Percentiles rank a stretch among this genome's conserved stretches.
These are phyloP conservation scores for Chrysanthemum seticuspe DNA, from an alignment of 129 eudicot genomes.

Conservation along the genomic window DNA sequence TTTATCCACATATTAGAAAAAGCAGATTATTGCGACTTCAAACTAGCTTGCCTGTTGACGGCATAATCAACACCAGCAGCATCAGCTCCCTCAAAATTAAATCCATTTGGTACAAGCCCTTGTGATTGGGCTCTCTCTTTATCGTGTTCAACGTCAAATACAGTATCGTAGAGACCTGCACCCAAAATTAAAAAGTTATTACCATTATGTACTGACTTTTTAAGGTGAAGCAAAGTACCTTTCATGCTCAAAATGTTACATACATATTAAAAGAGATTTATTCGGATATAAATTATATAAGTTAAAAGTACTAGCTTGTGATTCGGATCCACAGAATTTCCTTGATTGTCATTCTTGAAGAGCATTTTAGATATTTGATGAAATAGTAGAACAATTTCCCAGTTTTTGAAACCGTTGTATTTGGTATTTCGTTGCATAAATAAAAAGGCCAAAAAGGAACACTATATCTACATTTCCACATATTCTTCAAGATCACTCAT, in stretches of 20 bases:
- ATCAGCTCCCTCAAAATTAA: slow-evolving; percentile 94
- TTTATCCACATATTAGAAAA: background rate
- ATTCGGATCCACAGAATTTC: background rate
- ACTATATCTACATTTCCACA: background rate
- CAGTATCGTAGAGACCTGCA: slow-evolving; percentile 92
- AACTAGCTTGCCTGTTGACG: slow-evolving; percentile 59
- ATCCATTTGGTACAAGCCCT: slow-evolving; percentile 93
- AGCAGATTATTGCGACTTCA: slow-evolving; percentile 1
- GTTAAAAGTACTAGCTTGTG: too few relatives aligned
- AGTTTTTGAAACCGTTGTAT: background rate
- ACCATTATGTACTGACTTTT: background rate
- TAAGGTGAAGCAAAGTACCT: background rate
- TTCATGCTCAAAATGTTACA: background rate
- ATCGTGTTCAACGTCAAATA: slow-evolving; percentile 94
- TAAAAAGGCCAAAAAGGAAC: background rate
- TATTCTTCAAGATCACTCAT: background rate
- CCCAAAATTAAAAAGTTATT: slow-evolving; percentile 7
- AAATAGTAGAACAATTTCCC: background rate
- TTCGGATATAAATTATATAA: background rate
- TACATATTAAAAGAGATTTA: background rate
- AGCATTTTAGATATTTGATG: background rate
- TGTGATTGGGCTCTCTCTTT: slow-evolving; percentile 83
- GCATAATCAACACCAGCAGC: slow-evolving; percentile 98
- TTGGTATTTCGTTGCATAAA: background rate
- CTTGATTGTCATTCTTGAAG: background rate